phyloP scores from a whole-genome alignment of 257 asterid genomes.

The Solanum sparsipilum region DNA sequence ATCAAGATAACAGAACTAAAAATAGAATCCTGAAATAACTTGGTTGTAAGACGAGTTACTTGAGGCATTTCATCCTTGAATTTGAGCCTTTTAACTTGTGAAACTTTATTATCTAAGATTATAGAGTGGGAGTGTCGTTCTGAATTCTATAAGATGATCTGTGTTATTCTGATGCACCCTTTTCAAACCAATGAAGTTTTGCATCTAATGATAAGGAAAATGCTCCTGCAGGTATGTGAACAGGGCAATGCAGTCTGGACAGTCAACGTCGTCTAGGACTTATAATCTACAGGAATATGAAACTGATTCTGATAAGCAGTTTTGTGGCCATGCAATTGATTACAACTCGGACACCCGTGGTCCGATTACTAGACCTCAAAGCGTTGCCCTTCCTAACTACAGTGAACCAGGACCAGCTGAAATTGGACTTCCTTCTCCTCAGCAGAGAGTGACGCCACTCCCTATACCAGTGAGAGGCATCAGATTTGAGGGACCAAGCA shows the following conservation, averaged over 20 bases:
- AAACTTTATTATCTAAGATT: neutral
- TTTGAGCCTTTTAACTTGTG: neutral
- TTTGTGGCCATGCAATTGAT: constrained; percentile 30
- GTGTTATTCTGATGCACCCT: neutral
- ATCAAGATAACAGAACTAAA: neutral
- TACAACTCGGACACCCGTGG: constrained; percentile 35
- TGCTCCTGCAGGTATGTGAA: constrained; percentile 55
- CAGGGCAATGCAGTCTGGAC: constrained; percentile 31
- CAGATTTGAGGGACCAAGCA: constrained; percentile 28
- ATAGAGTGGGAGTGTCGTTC: neutral
- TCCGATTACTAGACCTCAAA: constrained; percentile 24
- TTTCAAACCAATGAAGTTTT: neutral
- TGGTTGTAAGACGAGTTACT: neutral
- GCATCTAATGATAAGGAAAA: constrained; percentile 1
- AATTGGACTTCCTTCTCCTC: constrained; percentile 17
- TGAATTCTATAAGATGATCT: neutral
- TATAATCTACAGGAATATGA: constrained; percentile 32
- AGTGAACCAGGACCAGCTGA: constrained; percentile 37
- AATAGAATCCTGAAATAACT: neutral
- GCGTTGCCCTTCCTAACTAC: constrained; percentile 10
- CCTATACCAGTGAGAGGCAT: constrained; percentile 51
- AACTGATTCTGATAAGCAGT: constrained; percentile 24
- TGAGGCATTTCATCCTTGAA: neutral
- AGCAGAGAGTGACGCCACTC: constrained; percentile 24
- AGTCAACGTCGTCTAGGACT: constrained; percentile 33